Evolutionary conservation across 306 rosid genomes (phyloP).

Genomic region (Casuarina equisetifolia): DNA sequence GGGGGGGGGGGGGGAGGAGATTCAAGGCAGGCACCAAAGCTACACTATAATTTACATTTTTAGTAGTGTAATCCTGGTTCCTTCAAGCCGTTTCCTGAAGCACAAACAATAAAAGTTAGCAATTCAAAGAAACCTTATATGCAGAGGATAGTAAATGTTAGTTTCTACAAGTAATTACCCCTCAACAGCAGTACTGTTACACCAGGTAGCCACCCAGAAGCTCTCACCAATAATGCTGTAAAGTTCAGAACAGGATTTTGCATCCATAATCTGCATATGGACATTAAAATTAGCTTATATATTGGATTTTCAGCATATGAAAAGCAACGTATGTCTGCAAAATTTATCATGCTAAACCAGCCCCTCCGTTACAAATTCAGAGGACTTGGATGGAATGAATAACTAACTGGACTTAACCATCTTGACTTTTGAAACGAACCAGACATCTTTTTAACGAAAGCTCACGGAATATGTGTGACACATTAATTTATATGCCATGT

Average conservation of each 20-base stretch:
- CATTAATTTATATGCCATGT: too few species aligned
- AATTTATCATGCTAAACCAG: background rate
- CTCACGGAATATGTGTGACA: too few species aligned
- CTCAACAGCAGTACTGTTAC: conserved; percentile 84
- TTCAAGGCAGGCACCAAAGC: conserved; percentile 27
- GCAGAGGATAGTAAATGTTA: conserved; percentile 18
- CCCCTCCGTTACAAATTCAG: too few species aligned
- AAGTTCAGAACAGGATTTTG: conserved; percentile 88
- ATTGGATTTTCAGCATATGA: background rate
- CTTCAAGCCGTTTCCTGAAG: conserved; percentile 94
- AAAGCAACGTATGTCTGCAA: background rate
- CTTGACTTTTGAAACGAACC: too few species aligned
- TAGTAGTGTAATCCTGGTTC: conserved; percentile 78
- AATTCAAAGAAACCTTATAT: conserved; percentile 20
- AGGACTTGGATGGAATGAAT: too few species aligned
- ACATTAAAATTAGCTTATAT: conserved; percentile 8
- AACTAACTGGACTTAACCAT: too few species aligned
- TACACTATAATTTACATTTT: conserved; percentile 55
- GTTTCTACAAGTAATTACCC: conserved; percentile 50
- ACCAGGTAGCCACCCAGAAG: conserved; percentile 94
- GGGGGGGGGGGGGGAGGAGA: conserved; percentile 13
- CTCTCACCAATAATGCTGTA: conserved; percentile 78
- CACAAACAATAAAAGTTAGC: conserved; percentile 34
- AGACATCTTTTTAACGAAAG: too few species aligned
- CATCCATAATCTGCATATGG: conserved; percentile 64